These are phyloP conservation scores for Exophiala oligosperma DNA, from an alignment of 2,329 filamentous ascomycete genomes.

Conservation along the genomic window DNA sequence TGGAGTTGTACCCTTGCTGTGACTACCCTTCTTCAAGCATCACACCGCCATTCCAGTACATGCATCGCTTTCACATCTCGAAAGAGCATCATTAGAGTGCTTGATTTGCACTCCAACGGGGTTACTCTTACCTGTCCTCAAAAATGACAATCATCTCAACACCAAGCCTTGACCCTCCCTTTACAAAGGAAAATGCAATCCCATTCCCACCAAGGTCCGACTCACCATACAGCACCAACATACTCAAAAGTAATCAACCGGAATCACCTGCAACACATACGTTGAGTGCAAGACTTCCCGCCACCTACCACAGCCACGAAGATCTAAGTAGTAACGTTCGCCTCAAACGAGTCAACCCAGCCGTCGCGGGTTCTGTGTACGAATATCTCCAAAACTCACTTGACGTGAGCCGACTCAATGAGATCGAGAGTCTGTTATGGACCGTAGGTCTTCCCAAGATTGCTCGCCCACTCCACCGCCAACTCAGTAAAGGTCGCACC, in stretches of 20 bases:
- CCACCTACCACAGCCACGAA: neutral
- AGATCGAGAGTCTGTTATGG: conserved; percentile 30
- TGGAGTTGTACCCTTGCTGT: too few species aligned
- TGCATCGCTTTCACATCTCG: too few species aligned
- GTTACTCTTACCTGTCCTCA: neutral
- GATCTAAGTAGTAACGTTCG: neutral
- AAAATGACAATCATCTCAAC: neutral
- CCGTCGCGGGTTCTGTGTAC: neutral
- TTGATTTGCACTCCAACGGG: too few species aligned
- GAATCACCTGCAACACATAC: neutral
- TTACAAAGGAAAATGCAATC: neutral
- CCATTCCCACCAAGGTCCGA: neutral
- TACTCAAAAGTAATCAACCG: neutral
- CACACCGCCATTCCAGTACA: too few species aligned
- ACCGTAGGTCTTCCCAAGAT: conserved; percentile 29
- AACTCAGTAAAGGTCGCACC: conserved; percentile 24
- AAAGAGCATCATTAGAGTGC: too few species aligned
- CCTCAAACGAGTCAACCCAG: neutral
- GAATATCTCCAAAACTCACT: neutral
- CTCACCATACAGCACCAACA: neutral
- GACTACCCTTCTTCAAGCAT: too few species aligned
- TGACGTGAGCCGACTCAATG: conserved; percentile 23
- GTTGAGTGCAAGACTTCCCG: neutral
- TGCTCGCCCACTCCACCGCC: conserved; percentile 30
- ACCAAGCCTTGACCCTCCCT: neutral